Percentiles rank a stretch among this genome's conserved stretches.
phyloP scores from a whole-genome alignment of 495 filamentous ascomycete species.

The Rostrohypoxylon terebratum region DNA sequence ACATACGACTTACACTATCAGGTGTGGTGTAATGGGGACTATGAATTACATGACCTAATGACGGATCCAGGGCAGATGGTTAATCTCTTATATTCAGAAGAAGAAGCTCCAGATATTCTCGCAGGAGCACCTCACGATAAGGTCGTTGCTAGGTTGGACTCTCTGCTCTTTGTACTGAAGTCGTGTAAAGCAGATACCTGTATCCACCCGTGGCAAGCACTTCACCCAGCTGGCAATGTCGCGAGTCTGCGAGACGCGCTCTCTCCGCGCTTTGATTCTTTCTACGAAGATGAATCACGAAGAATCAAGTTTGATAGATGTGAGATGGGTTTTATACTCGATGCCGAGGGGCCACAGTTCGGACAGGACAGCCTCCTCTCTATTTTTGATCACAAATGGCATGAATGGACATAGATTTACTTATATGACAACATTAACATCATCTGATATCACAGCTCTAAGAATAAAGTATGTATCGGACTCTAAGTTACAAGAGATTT shows the following conservation, averaged over 20 bases:
- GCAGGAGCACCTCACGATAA: slow-evolving; percentile 60
- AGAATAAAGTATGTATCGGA: too few species aligned
- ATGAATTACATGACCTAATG: slow-evolving; percentile 73
- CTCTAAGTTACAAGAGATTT: too few species aligned
- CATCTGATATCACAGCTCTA: not conserved
- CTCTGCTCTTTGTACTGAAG: slow-evolving; percentile 72
- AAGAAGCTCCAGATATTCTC: slow-evolving; percentile 42
- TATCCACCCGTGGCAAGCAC: slow-evolving; percentile 67
- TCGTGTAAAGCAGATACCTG: slow-evolving; percentile 70
- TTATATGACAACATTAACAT: not conserved
- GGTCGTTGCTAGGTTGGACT: slow-evolving; percentile 66
- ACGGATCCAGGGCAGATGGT: slow-evolving; percentile 70
- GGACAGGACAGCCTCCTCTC: slow-evolving; percentile 40
- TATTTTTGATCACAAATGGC: slow-evolving; percentile 33
- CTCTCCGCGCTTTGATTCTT: slow-evolving; percentile 63
- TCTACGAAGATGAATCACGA: slow-evolving; percentile 63
- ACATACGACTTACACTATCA: slow-evolving; percentile 71
- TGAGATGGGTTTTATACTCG: slow-evolving; percentile 69
- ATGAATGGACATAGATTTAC: slow-evolving; percentile 32
- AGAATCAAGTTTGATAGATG: slow-evolving; percentile 67
- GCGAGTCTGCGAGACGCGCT: slow-evolving; percentile 60
- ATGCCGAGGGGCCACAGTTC: slow-evolving; percentile 71
- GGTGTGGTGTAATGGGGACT: slow-evolving; percentile 74
- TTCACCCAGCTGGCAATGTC: slow-evolving; percentile 66
- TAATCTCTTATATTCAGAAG: slow-evolving; percentile 63